A percentile compares a stretch with the other conserved stretches of the same genome.
Conservation (phyloP, 768 basidiomycete species). For the Podaxis sp. region DNA sequence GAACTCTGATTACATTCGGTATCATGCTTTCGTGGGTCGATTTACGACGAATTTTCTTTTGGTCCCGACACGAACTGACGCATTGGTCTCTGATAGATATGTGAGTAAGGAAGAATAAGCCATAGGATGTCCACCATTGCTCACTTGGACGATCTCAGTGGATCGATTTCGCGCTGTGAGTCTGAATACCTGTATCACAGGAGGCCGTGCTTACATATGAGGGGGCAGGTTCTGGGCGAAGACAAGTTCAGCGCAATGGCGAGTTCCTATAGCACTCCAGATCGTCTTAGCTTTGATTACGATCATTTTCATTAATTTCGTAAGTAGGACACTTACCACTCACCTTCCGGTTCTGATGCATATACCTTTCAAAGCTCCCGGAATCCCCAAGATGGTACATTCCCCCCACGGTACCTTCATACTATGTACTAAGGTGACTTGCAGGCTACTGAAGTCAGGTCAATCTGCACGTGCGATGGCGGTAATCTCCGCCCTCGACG, state of each 20-base stretch:
- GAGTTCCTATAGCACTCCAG: slow-evolving; percentile 61
- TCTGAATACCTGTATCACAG: not conserved
- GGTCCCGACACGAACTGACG: not conserved
- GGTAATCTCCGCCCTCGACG: slow-evolving; percentile 61
- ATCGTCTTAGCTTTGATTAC: slow-evolving; percentile 54
- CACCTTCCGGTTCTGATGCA: not conserved
- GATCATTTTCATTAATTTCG: slow-evolving; percentile 47
- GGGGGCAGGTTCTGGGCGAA: slow-evolving; percentile 45
- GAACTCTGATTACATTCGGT: slow-evolving; percentile 61
- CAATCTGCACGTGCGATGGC: slow-evolving; percentile 54
- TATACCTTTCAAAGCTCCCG: slow-evolving; percentile 39
- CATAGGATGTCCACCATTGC: not conserved
- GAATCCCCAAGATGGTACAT: slow-evolving; percentile 57
- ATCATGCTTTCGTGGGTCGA: slow-evolving; percentile 57
- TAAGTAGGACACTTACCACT: slow-evolving; percentile 28
- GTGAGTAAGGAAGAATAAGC: slow-evolving; percentile 9
- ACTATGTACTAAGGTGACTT: not conserved
- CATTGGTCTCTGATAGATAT: slow-evolving; percentile 12
- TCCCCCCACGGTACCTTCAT: not conserved
- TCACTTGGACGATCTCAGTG: slow-evolving; percentile 34
- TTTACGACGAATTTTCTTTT: not conserved
- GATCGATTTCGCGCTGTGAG: slow-evolving; percentile 62
- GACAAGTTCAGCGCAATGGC: slow-evolving; percentile 55
- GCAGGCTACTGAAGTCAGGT: slow-evolving; percentile 55
- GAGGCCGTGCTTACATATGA: slow-evolving; percentile 1